Base-by-base conservation (phyloP, 2,329 filamentous ascomycete species). In the Phialemoniopsis sp. region DNA sequence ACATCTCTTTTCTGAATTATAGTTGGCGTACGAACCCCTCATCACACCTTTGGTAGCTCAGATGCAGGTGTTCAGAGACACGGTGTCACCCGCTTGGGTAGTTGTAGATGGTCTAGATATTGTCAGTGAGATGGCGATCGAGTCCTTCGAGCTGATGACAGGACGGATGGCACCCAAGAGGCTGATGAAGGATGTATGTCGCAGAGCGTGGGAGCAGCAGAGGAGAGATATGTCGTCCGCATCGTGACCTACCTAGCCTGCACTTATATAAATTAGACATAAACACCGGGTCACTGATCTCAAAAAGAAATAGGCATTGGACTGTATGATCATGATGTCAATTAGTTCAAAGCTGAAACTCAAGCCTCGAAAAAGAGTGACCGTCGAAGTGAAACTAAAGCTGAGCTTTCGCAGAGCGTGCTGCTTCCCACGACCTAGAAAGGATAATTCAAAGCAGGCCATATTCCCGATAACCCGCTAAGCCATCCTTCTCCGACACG, bases 141-240 rank as follows among this genome's bases (percentile, higher is more conserved):
- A 85, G 26, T 82, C 87, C 39, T 89, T 88, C 53, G 85, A 89
- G 60, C 64, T 88, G 16, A 84, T 88, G 66, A 88, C 84, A 0
- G 85, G 84, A 5, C 74, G 84, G 34, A 76, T 82, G 57, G 84
- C 85, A 13, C 85, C 85, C 3, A 74, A 81, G 39, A 67, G 73
- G 34, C 59, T 84, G 17, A 89, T 89, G 85, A 74, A 80, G 44
- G 67, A 74, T 38, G 78, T 82, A 42, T 69, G 67, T 40, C 57
- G 66, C 19, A 60, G 60, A 46, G 63, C 61, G 1, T 70, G 66
- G 66, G 60, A 64, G 43, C 57, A 57, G 43, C 64, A 67, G 38
- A 55, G 49, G 38, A 44, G 42, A 37, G 45, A 50, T n/a, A 21
- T 42, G 18, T 50, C 46, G 12, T 50, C 43, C 21, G 41, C 39